Evolutionary conservation across 129 eudicot genomes (phyloP).

Genomic region (Flaveria bidentis): DNA sequence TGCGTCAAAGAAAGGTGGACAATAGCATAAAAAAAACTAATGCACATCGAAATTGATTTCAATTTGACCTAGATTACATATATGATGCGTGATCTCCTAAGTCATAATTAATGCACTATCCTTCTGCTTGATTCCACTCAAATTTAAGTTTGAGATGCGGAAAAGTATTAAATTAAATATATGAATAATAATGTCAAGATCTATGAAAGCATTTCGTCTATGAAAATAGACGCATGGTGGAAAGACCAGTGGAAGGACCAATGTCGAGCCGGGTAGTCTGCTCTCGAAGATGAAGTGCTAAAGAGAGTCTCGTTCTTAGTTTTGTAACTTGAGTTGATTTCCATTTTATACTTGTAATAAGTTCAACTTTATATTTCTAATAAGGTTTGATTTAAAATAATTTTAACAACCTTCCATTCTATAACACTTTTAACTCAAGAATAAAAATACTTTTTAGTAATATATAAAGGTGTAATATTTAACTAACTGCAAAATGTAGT

Average conservation of each 20-base stretch:
- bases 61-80: not conserved
- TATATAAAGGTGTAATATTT: not conserved
- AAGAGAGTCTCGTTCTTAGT: too few relatives aligned
- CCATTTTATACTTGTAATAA: too few relatives aligned
- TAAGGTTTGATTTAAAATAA: not conserved
- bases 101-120: slow-evolving; percentile 14
- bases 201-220: too few relatives aligned
- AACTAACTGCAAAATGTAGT: not conserved
- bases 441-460: not conserved
- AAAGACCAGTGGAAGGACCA: too few relatives aligned
- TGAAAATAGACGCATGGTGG: too few relatives aligned
- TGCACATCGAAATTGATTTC: not conserved
- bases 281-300: too few relatives aligned
- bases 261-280: too few relatives aligned
- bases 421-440: not conserved
- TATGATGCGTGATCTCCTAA: not conserved
- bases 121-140: not conserved
- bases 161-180: not conserved
- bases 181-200: too few relatives aligned
- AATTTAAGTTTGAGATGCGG: not conserved
- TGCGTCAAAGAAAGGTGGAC: not conserved
- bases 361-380: too few relatives aligned
- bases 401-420: not conserved
- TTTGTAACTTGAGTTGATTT: too few relatives aligned
- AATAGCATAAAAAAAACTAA: not conserved